These are phyloP conservation scores for Lizonia empirigonia DNA, from an alignment of 2,329 filamentous ascomycete species.

Conservation along the genomic window DNA sequence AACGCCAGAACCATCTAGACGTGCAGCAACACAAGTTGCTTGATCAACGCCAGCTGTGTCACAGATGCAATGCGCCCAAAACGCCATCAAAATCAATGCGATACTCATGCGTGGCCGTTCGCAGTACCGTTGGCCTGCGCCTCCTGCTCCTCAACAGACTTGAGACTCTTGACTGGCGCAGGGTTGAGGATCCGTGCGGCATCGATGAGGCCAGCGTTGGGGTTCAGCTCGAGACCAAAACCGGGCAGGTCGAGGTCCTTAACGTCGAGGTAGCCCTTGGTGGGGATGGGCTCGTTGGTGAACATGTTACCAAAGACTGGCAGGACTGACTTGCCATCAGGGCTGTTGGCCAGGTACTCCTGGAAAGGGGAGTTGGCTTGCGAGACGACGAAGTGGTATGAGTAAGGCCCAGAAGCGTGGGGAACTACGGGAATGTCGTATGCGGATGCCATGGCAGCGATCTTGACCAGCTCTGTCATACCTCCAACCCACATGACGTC, in stretches of 20 bases:
- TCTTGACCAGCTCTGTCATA: constrained; percentile 87
- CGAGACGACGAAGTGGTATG: constrained; percentile 93
- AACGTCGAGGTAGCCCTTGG: constrained; percentile 79
- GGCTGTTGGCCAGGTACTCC: constrained; percentile 92
- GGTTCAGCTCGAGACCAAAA: constrained; percentile 87
- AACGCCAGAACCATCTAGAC: constrained; percentile 29
- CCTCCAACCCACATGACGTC: constrained; percentile 98
- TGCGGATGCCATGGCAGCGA: constrained; percentile 84
- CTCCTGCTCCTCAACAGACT: constrained; percentile 34
- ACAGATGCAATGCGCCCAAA: constrained; percentile 9
- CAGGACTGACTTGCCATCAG: constrained; percentile 85
- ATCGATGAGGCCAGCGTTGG: constrained; percentile 77
- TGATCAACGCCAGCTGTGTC: constrained; percentile 9
- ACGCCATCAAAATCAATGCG: constrained; percentile 3
- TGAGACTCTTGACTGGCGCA: constrained; percentile 55
- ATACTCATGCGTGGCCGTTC: constrained; percentile 26
- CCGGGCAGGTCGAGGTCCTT: constrained; percentile 85
- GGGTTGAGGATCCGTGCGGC: constrained; percentile 75
- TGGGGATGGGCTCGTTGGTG: constrained; percentile 85
- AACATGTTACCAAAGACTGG: constrained; percentile 94
- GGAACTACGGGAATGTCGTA: constrained; percentile 95
- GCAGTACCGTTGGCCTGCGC: constrained; percentile 17
- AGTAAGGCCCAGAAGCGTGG: constrained; percentile 93
- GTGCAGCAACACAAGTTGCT: constrained; percentile 10
- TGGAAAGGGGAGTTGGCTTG: constrained; percentile 94